Percentiles rank a stretch among this genome's conserved stretches.
phyloP scores from a whole-genome alignment of 2,329 filamentous ascomycete genomes.

The Macroventuria anomochaeta region DNA sequence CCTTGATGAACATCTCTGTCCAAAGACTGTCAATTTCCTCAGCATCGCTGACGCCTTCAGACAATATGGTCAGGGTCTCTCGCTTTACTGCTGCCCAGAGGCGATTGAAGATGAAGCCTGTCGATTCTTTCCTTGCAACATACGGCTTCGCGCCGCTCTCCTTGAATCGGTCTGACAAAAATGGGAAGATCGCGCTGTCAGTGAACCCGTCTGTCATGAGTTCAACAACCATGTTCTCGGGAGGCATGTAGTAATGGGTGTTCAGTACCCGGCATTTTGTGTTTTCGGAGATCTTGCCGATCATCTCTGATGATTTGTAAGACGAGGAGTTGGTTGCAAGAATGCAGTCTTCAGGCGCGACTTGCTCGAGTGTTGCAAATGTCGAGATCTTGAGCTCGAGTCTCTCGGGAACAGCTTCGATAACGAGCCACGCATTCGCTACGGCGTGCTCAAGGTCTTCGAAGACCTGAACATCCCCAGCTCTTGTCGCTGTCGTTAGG shows the following conservation, averaged over 20 bases:
- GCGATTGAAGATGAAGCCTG: slow-evolving; percentile 63
- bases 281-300: slow-evolving; percentile 50
- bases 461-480: slow-evolving; percentile 22
- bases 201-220: slow-evolving; percentile 62
- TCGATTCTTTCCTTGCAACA: slow-evolving; percentile 57
- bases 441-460: slow-evolving; percentile 52
- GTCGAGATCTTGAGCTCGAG: slow-evolving; percentile 57
- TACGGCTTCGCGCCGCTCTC: slow-evolving; percentile 54
- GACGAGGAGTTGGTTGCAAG: slow-evolving; percentile 61
- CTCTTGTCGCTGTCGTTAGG: background rate
- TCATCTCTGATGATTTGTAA: slow-evolving; percentile 59
- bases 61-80: slow-evolving; percentile 57
- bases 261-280: slow-evolving; percentile 50
- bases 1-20: slow-evolving; percentile 48
- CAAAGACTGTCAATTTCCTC: slow-evolving; percentile 60
- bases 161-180: slow-evolving; percentile 51
- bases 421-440: slow-evolving; percentile 59
- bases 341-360: slow-evolving; percentile 56
- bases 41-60: slow-evolving; percentile 58
- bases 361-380: slow-evolving; percentile 56
- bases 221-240: slow-evolving; percentile 54
- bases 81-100: slow-evolving; percentile 65
- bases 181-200: slow-evolving; percentile 52
- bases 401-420: slow-evolving; percentile 62
- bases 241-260: slow-evolving; percentile 61